Conservation (phyloP, 768 basidiomycete genomes). For the Russula earlei region DNA sequence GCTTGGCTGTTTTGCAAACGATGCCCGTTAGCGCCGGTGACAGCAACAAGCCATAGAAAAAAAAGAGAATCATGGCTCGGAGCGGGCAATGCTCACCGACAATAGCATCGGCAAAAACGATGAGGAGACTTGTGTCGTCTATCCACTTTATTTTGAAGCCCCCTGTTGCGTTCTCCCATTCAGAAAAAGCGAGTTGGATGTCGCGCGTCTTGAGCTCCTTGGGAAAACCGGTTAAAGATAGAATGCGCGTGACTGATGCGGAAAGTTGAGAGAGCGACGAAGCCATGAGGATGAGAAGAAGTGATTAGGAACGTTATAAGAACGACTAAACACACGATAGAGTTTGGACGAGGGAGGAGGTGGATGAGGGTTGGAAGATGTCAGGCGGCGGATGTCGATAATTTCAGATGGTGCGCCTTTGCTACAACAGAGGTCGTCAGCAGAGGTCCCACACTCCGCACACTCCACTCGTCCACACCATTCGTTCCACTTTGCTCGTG, state of each 20-base stretch:
- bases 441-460: neutral
- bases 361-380: neutral
- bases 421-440: too few relatives aligned
- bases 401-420: neutral
- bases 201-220: slow-evolving; percentile 97
- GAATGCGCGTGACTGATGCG: slow-evolving; percentile 92
- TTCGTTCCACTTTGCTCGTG: neutral
- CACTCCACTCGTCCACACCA: neutral
- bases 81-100: slow-evolving; percentile 55
- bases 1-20: slow-evolving; percentile 60
- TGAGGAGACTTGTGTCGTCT: slow-evolving; percentile 90
- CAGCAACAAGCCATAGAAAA: neutral
- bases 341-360: neutral
- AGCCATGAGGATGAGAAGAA: slow-evolving; percentile 39
- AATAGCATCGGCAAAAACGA: slow-evolving; percentile 87
- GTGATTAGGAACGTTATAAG: slow-evolving; percentile 14
- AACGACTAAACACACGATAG: neutral
- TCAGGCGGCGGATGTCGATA: neutral
- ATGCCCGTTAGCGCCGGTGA: slow-evolving; percentile 4
- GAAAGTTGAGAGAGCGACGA: slow-evolving; percentile 73
- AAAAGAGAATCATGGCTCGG: neutral
- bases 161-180: slow-evolving; percentile 77
- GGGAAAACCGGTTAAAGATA: slow-evolving; percentile 85
- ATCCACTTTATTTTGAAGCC: slow-evolving; percentile 99
- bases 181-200: slow-evolving; percentile 82